These are phyloP conservation scores for Wickerhamiella siamensis DNA, from an alignment of 805 yeast species.

Conservation along the genomic window DNA sequence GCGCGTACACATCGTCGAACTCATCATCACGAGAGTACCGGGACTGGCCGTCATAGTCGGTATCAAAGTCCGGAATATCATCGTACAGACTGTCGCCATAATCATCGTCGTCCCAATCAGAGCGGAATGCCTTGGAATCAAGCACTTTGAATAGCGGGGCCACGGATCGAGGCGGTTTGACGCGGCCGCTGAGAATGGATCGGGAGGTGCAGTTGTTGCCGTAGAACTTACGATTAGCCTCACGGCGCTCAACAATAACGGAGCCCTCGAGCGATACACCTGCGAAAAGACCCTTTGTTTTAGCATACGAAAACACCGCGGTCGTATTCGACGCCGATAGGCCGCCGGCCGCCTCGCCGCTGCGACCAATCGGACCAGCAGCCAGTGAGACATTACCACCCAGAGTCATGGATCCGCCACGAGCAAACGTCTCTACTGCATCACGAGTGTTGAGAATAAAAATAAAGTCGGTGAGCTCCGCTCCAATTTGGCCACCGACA, in stretches of 20 bases:
- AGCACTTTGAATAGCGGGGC: slow-evolving; percentile 76
- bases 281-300: slow-evolving; percentile 92
- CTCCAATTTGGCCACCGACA: slow-evolving; percentile 95
- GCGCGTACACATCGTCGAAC: slow-evolving; percentile 12
- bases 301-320: slow-evolving; percentile 85
- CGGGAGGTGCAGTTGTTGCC: slow-evolving; percentile 84
- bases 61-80: slow-evolving; percentile 61
- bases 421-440: slow-evolving; percentile 90
- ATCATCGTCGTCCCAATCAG: slow-evolving; percentile 31
- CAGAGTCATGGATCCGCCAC: slow-evolving; percentile 81
- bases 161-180: slow-evolving; percentile 86
- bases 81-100: slow-evolving; percentile 55
- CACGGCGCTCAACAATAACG: slow-evolving; percentile 90
- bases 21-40: slow-evolving; percentile 4
- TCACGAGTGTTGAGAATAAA: slow-evolving; percentile 74
- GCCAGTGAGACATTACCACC: slow-evolving; percentile 94
- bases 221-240: slow-evolving; percentile 89
- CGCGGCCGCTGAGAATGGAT: slow-evolving; percentile 66
- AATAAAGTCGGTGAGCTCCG: slow-evolving; percentile 91
- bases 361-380: slow-evolving; percentile 95
- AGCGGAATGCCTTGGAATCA: slow-evolving; percentile 67
- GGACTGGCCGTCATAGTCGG: slow-evolving; percentile 21
- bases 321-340: slow-evolving; percentile 80
- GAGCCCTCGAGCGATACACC: slow-evolving; percentile 97
- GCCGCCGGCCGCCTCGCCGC: slow-evolving; percentile 93